Conservation (phyloP, 2,329 filamentous ascomycete species). For the Calonectria naviculata region DNA sequence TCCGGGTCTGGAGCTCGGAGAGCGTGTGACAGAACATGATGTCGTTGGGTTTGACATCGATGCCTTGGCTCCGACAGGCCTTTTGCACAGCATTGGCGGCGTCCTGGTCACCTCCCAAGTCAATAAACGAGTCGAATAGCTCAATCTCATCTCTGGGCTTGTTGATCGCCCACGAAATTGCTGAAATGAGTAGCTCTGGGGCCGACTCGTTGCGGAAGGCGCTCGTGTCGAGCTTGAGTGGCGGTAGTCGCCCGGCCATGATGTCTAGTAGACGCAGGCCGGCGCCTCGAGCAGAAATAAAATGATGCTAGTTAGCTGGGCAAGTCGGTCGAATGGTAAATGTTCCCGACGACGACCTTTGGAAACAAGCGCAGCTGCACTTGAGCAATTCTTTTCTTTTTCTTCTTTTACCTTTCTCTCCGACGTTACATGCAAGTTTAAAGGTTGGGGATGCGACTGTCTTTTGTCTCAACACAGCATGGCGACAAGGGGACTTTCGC, state of each 20-base stretch:
- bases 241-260: constrained; percentile 17
- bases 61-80: constrained; percentile 32
- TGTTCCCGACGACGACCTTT: neutral
- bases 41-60: constrained; percentile 52
- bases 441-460: neutral
- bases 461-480: neutral
- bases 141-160: constrained; percentile 45
- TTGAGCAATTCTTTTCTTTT: neutral
- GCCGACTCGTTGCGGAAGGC: constrained; percentile 30
- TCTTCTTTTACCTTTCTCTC: neutral
- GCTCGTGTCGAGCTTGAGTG: constrained; percentile 38
- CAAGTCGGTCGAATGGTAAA: neutral
- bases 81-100: constrained; percentile 40
- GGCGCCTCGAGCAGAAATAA: neutral
- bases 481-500: neutral
- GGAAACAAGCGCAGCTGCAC: neutral
- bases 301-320: neutral
- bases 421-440: neutral
- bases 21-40: constrained; percentile 56
- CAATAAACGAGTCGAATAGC: constrained; percentile 55
- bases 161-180: constrained; percentile 50
- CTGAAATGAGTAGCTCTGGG: constrained; percentile 46
- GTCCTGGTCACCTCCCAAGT: constrained; percentile 54
- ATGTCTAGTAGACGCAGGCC: neutral
- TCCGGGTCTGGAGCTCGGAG: constrained; percentile 56